phyloP scores from a whole-genome alignment of 2,329 filamentous ascomycete species.

The Arthrobotrys iridis region DNA sequence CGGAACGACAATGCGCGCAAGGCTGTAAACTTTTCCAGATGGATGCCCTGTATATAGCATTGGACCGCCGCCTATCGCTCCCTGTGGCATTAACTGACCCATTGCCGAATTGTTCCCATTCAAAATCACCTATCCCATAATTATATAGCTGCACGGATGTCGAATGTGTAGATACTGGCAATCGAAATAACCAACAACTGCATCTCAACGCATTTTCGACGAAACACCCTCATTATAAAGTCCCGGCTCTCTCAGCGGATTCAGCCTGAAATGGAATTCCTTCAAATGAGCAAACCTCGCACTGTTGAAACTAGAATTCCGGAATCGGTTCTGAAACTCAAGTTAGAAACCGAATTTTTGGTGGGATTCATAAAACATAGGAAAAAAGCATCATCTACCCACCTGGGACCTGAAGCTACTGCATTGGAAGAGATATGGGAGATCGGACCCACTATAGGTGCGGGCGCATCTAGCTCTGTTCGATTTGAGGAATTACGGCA shows the following conservation, averaged over 20 bases:
- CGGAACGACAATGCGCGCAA: background rate
- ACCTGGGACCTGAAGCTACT: background rate
- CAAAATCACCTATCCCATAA: background rate
- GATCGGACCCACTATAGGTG: background rate
- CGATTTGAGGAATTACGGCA: background rate
- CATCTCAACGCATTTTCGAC: background rate
- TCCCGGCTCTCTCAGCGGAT: background rate
- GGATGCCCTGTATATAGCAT: background rate
- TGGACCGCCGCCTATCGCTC: background rate
- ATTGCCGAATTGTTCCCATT: background rate
- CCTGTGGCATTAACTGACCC: background rate
- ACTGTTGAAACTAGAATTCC: background rate
- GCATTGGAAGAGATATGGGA: conserved; percentile 12
- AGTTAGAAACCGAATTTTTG: conserved; percentile 9
- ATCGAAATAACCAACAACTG: background rate
- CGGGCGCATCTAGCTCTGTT: background rate
- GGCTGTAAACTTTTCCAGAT: background rate
- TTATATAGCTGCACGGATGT: no score
- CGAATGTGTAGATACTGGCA: background rate
- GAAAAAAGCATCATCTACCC: background rate
- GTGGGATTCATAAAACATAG: background rate
- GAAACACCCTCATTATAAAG: background rate
- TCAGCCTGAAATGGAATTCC: background rate
- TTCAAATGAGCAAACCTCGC: background rate
- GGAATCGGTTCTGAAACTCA: background rate